A percentile compares a stretch with the other conserved stretches of the same genome.
Evolutionary conservation across 257 asterid species (phyloP).

Genomic region (Echium plantagineum): DNA sequence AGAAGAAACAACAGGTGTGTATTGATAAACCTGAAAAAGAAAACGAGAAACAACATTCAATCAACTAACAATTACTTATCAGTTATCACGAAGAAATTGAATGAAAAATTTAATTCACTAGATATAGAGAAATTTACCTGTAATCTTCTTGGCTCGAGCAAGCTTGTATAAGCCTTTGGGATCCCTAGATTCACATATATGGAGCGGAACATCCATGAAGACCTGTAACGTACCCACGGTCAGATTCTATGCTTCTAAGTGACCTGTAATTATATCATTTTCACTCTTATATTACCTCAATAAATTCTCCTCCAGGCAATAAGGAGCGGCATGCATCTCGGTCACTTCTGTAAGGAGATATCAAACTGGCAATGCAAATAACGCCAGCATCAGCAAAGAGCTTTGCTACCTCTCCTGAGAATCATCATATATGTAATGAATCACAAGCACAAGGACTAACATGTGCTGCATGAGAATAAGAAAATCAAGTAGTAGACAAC

Average conservation of each 20-base stretch:
- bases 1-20: too few relatives aligned
- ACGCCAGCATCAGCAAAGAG: slow-evolving; percentile 96
- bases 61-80: too few relatives aligned
- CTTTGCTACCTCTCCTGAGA: slow-evolving; percentile 91
- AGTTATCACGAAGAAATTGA: not conserved
- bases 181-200: slow-evolving; percentile 90
- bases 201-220: slow-evolving; percentile 81
- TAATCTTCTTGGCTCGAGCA: slow-evolving; percentile 89
- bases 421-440: not conserved
- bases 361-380: slow-evolving; percentile 91
- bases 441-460: not conserved
- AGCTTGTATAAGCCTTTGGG: slow-evolving; percentile 97
- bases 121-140: slow-evolving; percentile 39
- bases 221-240: slow-evolving; percentile 38
- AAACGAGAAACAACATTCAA: not conserved
- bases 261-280: not conserved
- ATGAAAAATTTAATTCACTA: slow-evolving; percentile 2
- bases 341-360: slow-evolving; percentile 90
- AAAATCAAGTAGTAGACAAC: slow-evolving; percentile 13
- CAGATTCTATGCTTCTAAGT: slow-evolving; percentile 1
- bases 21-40: not conserved
- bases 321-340: slow-evolving; percentile 87
- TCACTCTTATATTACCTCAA: slow-evolving; percentile 29
- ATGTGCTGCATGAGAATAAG: not conserved
- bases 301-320: slow-evolving; percentile 77